Evolutionary conservation across 2,329 filamentous ascomycete species (phyloP).

Genomic region (Fusarium ambrosium): DNA sequence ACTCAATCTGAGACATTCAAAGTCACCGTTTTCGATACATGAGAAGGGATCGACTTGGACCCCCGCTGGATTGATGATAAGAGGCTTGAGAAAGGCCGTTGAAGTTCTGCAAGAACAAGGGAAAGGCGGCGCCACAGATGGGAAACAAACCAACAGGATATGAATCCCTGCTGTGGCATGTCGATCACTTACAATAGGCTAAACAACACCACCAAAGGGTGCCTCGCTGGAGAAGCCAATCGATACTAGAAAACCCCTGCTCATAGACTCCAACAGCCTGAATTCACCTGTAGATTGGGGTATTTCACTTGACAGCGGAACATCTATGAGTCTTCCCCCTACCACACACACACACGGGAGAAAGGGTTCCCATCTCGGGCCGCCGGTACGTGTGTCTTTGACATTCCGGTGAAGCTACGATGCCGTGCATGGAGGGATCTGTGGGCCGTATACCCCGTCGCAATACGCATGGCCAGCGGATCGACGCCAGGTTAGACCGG

Average conservation of each 20-base stretch:
- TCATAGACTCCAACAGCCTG: neutral
- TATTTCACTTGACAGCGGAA: neutral
- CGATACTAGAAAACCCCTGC: constrained; percentile 3
- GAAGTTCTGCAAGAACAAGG: neutral
- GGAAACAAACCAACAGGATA: neutral
- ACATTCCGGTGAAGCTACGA: constrained; percentile 1
- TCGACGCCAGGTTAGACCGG: constrained; percentile 12
- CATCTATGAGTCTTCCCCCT: neutral
- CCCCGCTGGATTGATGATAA: neutral
- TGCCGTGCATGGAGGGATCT: neutral
- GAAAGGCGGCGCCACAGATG: neutral
- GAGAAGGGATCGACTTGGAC: constrained; percentile 14
- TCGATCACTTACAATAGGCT: neutral
- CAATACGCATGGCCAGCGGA: constrained; percentile 4
- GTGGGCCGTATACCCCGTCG: neutral
- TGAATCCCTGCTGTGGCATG: neutral
- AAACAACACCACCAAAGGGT: neutral
- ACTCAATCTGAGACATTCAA: constrained; percentile 41
- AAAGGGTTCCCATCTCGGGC: constrained; percentile 3
- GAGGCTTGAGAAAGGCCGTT: neutral
- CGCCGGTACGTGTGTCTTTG: constrained; percentile 1
- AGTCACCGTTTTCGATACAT: constrained; percentile 25
- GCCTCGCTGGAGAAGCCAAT: neutral
- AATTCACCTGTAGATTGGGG: neutral
- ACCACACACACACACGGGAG: neutral